These are phyloP conservation scores for Nectriaceae sp. DNA, from an alignment of 2,329 filamentous ascomycete species.

Conservation along the genomic window DNA sequence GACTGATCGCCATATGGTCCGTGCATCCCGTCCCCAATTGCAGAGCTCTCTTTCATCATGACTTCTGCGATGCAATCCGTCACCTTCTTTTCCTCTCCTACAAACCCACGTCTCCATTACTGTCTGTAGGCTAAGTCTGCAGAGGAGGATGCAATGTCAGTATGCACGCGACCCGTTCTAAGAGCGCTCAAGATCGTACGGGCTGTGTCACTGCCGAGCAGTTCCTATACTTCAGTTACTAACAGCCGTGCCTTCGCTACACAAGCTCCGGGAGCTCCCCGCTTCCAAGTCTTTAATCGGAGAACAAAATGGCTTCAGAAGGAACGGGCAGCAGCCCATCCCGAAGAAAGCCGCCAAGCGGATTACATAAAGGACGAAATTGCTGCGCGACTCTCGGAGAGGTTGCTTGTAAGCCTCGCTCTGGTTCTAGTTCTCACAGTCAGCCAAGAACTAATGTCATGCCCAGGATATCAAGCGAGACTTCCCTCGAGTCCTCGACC, in stretches of 20 bases:
- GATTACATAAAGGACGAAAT: constrained; percentile 96
- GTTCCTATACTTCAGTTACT: constrained; percentile 13
- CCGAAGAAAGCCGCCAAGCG: constrained; percentile 72
- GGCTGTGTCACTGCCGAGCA: constrained; percentile 19
- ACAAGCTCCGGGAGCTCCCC: constrained; percentile 73
- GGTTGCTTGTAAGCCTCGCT: constrained; percentile 65
- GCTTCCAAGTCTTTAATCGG: constrained; percentile 89
- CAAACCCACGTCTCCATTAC: constrained; percentile 1
- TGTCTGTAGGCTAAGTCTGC: constrained; percentile 15
- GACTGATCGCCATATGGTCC: constrained; percentile 13
- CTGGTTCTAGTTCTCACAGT: constrained; percentile 1
- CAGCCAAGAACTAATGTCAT: constrained; percentile 14
- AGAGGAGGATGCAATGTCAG: constrained; percentile 32
- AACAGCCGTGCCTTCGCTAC: constrained; percentile 68
- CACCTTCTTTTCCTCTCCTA: background rate
- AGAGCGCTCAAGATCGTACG: constrained; percentile 27
- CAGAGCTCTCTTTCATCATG: constrained; percentile 17
- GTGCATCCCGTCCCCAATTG: constrained; percentile 21
- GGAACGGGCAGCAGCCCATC: constrained; percentile 75
- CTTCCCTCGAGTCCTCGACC: constrained; percentile 83
- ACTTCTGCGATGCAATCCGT: background rate
- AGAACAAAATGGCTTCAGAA: constrained; percentile 88
- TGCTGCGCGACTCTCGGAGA: constrained; percentile 78
- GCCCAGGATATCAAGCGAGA: constrained; percentile 84
- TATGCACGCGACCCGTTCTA: constrained; percentile 27